These are phyloP conservation scores for Leccinum obscurum DNA, from an alignment of 768 basidiomycete species.

Conservation along the genomic window DNA sequence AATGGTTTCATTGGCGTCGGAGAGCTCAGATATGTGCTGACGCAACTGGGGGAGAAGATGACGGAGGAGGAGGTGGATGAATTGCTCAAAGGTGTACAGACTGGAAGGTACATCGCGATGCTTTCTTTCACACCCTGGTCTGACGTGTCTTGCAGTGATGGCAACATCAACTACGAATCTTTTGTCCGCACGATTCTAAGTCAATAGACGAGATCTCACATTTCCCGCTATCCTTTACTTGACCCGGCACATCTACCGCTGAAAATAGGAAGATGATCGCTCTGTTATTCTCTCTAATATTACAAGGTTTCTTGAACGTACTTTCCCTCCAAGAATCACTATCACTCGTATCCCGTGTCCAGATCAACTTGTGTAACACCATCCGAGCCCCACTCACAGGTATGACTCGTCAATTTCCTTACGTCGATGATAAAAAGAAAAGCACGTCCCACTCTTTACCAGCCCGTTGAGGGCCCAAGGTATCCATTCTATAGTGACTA, in stretches of 20 bases:
- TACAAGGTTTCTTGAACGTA: neutral
- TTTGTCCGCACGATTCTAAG: conserved; percentile 94
- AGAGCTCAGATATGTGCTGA: conserved; percentile 79
- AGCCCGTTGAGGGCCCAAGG: conserved; percentile 15
- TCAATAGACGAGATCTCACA: conserved; percentile 49
- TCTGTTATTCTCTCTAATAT: neutral
- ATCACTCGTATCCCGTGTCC: neutral
- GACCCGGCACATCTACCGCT: neutral
- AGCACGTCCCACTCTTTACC: conserved; percentile 1
- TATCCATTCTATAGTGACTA: conserved; percentile 4
- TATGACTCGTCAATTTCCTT: neutral
- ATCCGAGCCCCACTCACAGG: neutral
- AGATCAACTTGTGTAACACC: neutral
- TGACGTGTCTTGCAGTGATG: conserved; percentile 59
- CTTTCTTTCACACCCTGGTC: neutral
- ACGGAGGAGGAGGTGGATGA: conserved; percentile 97
- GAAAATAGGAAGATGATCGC: neutral
- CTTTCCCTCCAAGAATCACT: neutral
- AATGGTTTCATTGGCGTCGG: conserved; percentile 70
- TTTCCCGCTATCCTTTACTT: neutral
- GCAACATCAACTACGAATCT: conserved; percentile 96
- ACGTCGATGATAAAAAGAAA: neutral
- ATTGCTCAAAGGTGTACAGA: conserved; percentile 92
- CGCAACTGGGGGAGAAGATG: conserved; percentile 99
- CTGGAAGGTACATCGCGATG: conserved; percentile 69